These are phyloP conservation scores for Dentipellis fragilis DNA, from an alignment of 768 basidiomycete genomes.

Conservation along the genomic window DNA sequence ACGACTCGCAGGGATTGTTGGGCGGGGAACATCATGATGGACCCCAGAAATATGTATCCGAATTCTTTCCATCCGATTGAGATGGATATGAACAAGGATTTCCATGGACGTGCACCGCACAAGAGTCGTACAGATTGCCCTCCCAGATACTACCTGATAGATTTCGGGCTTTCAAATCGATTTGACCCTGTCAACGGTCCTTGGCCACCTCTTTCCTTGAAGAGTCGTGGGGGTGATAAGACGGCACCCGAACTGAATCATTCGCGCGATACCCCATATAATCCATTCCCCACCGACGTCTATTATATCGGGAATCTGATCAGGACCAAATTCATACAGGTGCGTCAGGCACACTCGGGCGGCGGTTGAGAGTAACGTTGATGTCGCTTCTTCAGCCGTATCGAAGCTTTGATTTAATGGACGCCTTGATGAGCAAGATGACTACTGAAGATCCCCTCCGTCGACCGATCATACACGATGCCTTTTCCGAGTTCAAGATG, in stretches of 20 bases:
- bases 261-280: not conserved
- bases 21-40: not conserved
- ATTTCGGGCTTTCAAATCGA: constrained; percentile 16
- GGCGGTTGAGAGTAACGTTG: not conserved
- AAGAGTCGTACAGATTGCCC: constrained; percentile 14
- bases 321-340: constrained; percentile 6
- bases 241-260: constrained; percentile 14
- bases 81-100: not conserved
- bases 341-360: not conserved
- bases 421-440: not conserved
- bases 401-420: not conserved
- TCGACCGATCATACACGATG: not conserved
- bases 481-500: not conserved
- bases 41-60: not conserved
- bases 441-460: not conserved
- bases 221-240: constrained; percentile 10
- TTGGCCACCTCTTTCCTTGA: not conserved
- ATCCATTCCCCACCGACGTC: constrained; percentile 16
- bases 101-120: not conserved
- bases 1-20: not conserved
- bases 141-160: constrained; percentile 17
- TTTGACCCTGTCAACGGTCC: constrained; percentile 12
- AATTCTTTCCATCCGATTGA: not conserved
- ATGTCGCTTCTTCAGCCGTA: not conserved
- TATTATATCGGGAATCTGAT: constrained; percentile 15